Conservation (phyloP, 345 rosid genomes). For the Cardamine resedifolia region DNA sequence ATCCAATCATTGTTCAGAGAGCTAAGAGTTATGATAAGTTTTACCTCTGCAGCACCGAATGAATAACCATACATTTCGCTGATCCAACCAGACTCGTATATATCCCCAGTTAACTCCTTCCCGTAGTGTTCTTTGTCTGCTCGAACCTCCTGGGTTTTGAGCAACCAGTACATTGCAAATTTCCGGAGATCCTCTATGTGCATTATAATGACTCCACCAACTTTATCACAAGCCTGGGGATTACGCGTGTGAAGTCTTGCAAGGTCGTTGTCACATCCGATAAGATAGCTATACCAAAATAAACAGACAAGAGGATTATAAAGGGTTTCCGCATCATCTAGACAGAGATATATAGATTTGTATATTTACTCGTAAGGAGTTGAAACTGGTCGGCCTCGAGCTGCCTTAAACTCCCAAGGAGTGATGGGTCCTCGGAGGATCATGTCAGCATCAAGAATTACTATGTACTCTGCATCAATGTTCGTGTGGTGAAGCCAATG, state of each 20-base stretch:
- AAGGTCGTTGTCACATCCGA: slow-evolving; percentile 93
- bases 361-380: slow-evolving; percentile 92
- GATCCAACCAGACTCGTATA: slow-evolving; percentile 93
- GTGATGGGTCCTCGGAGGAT: slow-evolving; percentile 93
- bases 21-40: neutral
- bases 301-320: neutral
- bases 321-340: neutral
- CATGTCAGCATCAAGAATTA: slow-evolving; percentile 99
- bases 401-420: slow-evolving; percentile 95
- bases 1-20: neutral
- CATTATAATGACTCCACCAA: slow-evolving; percentile 97
- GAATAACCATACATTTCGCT: slow-evolving; percentile 99
- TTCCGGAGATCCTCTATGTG: slow-evolving; percentile 92
- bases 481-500: slow-evolving; percentile 97
- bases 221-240: slow-evolving; percentile 95
- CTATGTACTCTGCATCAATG: slow-evolving; percentile 86
- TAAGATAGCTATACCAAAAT: slow-evolving; percentile 66
- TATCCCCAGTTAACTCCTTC: slow-evolving; percentile 85
- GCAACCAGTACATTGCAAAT: slow-evolving; percentile 92
- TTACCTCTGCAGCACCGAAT: slow-evolving; percentile 99
- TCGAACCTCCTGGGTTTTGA: slow-evolving; percentile 93
- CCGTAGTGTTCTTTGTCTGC: slow-evolving; percentile 95
- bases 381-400: slow-evolving; percentile 92
- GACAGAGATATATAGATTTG: neutral
- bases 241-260: slow-evolving; percentile 90